phyloP scores from a whole-genome alignment of 805 yeast genomes.

The Cephaloascus fragrans region DNA sequence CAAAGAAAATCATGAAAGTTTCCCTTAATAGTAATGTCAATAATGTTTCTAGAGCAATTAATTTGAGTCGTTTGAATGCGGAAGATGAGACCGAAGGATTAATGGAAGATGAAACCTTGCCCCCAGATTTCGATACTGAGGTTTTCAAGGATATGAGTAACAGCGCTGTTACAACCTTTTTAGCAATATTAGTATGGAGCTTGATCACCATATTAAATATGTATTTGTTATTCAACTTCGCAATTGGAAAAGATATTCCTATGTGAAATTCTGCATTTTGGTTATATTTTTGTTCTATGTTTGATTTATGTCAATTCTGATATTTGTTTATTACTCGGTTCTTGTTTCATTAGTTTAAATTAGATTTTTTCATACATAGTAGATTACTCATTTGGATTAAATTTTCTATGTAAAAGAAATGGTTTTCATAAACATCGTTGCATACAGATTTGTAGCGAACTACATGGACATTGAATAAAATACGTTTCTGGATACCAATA shows the following conservation, averaged over 20 bases:
- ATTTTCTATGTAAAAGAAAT: too few relatives aligned
- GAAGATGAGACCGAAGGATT: conserved; percentile 7
- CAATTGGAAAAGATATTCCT: background rate
- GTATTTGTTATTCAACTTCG: conserved; percentile 37
- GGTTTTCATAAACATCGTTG: too few relatives aligned
- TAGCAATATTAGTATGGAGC: conserved; percentile 58
- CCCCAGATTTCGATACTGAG: conserved; percentile 1
- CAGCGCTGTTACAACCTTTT: conserved; percentile 39
- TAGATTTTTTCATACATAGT: too few relatives aligned
- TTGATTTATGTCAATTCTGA: too few relatives aligned
- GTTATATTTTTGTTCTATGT: background rate
- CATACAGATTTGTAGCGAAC: too few relatives aligned
- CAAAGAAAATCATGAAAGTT: conserved; percentile 56
- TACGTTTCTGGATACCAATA: too few relatives aligned
- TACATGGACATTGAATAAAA: too few relatives aligned
- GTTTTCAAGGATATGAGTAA: conserved; percentile 57
- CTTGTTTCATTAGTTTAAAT: background rate
- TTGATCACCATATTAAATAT: conserved; percentile 62
- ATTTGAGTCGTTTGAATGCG: conserved; percentile 3
- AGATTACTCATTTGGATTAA: too few relatives aligned
- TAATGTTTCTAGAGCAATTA: conserved; percentile 8
- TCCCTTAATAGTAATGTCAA: conserved; percentile 13
- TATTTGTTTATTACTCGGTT: background rate
- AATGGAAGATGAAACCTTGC: conserved; percentile 7
- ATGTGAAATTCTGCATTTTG: too few relatives aligned